Percentiles rank a stretch among this genome's conserved stretches.
phyloP scores from a whole-genome alignment of 495 filamentous ascomycete species.

The Daldinia childiae region DNA sequence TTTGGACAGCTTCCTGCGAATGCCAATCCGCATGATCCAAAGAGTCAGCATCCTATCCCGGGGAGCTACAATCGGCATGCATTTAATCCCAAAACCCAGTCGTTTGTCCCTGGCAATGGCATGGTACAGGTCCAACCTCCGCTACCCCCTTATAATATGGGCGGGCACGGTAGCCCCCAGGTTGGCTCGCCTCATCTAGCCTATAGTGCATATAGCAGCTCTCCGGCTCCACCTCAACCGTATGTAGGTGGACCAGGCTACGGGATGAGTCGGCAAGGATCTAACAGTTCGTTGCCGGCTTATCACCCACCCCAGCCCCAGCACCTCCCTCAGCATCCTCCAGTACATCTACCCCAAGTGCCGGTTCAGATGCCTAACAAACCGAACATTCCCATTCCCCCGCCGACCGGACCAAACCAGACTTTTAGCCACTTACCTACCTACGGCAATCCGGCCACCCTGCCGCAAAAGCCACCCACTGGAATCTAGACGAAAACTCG shows the following conservation, averaged over 20 bases:
- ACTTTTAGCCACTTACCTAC: conserved; percentile 60
- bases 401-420: conserved; percentile 48
- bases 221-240: conserved; percentile 51
- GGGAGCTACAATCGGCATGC: conserved; percentile 83
- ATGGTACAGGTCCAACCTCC: conserved; percentile 56
- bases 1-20: conserved; percentile 81
- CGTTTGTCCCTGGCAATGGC: conserved; percentile 76
- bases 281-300: conserved; percentile 61
- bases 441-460: conserved; percentile 64
- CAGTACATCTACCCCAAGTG: conserved; percentile 39
- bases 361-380: conserved; percentile 52
- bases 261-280: conserved; percentile 63
- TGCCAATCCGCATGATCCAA: conserved; percentile 69
- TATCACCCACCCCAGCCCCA: conserved; percentile 49
- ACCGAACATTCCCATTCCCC: conserved; percentile 48
- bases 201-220: conserved; percentile 54
- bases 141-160: conserved; percentile 45
- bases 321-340: conserved; percentile 48
- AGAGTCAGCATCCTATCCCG: conserved; percentile 78
- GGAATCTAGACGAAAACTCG: conserved; percentile 45
- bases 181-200: conserved; percentile 55
- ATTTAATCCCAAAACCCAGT: conserved; percentile 92
- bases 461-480: conserved; percentile 65
- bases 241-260: conserved; percentile 54
- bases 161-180: conserved; percentile 57